Evolutionary conservation across 768 basidiomycete species (phyloP).

Genomic region (Sporobolomyces pararoseus): DNA sequence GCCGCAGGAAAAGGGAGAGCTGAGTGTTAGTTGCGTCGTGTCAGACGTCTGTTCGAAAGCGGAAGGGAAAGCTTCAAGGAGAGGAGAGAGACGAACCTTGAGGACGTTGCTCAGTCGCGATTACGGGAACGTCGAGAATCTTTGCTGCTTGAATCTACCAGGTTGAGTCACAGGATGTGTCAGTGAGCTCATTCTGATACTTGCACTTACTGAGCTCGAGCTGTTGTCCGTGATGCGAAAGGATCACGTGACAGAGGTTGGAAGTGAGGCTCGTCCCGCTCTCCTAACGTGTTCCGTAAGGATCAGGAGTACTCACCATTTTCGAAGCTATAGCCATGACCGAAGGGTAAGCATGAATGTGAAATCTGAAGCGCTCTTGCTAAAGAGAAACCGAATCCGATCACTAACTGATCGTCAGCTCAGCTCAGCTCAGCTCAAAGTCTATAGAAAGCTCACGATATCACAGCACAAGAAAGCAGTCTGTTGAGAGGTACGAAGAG

Average conservation of each 20-base stretch:
- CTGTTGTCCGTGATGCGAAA: too few species aligned
- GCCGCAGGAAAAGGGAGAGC: slow-evolving; percentile 1
- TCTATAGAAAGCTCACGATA: slow-evolving; percentile 65
- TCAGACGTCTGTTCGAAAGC: neutral
- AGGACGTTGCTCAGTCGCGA: slow-evolving; percentile 81
- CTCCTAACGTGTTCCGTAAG: too few species aligned
- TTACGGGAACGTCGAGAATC: slow-evolving; percentile 65
- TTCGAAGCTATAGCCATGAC: slow-evolving; percentile 67
- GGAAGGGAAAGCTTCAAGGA: neutral
- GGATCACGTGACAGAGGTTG: too few species aligned
- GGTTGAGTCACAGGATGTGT: too few species aligned
- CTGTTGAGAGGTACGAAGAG: neutral
- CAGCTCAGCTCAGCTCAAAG: slow-evolving; percentile 41
- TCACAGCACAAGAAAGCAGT: slow-evolving; percentile 77
- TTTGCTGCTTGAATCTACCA: slow-evolving; percentile 45
- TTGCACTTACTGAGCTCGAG: too few species aligned
- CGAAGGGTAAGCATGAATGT: slow-evolving; percentile 67
- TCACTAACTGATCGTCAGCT: too few species aligned
- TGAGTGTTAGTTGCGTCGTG: slow-evolving; percentile 7
- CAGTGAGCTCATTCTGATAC: too few species aligned
- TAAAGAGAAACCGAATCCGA: neutral
- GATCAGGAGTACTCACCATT: too few species aligned
- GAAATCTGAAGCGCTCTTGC: slow-evolving; percentile 44
- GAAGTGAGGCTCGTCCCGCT: too few species aligned
- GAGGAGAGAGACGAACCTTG: slow-evolving; percentile 56